phyloP scores from a whole-genome alignment of 257 asterid species.

The Ehretia macrophylla region DNA sequence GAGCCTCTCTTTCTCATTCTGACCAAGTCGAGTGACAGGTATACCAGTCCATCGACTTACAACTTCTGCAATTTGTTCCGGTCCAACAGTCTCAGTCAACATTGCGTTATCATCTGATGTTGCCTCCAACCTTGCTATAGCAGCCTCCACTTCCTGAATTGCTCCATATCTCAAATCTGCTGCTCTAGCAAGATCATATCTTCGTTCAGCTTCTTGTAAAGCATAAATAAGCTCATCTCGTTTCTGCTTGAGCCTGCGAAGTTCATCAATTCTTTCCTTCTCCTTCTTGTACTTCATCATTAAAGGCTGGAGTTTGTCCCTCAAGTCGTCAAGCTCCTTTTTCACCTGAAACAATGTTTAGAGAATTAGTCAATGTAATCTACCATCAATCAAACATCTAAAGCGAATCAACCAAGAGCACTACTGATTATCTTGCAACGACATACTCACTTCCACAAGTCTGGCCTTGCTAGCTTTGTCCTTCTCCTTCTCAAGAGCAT shows the following conservation, averaged over 20 bases:
- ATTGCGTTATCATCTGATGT: slow-evolving; percentile 45
- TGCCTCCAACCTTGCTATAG: slow-evolving; percentile 62
- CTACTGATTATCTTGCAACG: no score
- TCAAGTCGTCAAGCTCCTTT: slow-evolving; percentile 83
- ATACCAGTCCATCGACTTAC: slow-evolving; percentile 95
- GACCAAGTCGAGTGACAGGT: slow-evolving; percentile 77
- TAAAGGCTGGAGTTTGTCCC: slow-evolving; percentile 86
- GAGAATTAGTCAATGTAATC: not conserved
- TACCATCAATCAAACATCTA: not conserved
- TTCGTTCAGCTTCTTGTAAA: slow-evolving; percentile 85
- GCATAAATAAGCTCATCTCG: slow-evolving; percentile 70
- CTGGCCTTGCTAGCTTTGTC: slow-evolving; percentile 43
- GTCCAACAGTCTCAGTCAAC: slow-evolving; percentile 89
- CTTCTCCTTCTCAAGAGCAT: slow-evolving; percentile 39
- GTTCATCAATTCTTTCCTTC: slow-evolving; percentile 78
- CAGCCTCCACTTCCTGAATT: slow-evolving; percentile 78
- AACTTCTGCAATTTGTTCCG: slow-evolving; percentile 87
- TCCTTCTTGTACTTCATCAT: slow-evolving; percentile 79
- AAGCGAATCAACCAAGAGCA: no score
- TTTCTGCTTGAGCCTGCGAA: slow-evolving; percentile 61
- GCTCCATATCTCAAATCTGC: slow-evolving; percentile 90
- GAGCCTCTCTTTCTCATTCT: slow-evolving; percentile 75
- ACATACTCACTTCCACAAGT: slow-evolving; percentile 25
- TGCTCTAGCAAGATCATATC: slow-evolving; percentile 90
- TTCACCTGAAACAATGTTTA: slow-evolving; percentile 36